Conservation (phyloP, 225 moss, liverwort and hornwort species). For the Marchantia polymorpha region DNA sequence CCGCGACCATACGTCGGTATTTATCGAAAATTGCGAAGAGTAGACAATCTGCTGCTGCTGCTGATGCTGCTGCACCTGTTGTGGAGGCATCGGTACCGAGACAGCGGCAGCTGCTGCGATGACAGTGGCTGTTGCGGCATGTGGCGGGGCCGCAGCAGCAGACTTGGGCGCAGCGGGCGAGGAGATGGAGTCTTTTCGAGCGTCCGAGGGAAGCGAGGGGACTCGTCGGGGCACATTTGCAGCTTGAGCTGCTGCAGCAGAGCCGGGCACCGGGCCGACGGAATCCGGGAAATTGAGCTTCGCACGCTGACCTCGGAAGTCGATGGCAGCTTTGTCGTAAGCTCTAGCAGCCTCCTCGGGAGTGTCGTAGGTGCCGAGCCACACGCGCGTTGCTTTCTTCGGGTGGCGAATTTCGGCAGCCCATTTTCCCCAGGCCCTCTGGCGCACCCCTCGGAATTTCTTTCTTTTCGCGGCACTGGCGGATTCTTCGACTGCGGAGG, state of each 20-base stretch:
- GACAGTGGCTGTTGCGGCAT: no score
- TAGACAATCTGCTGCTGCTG: not conserved
- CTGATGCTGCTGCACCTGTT: not conserved
- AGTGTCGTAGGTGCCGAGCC: constrained; percentile 42
- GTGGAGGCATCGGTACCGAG: no score
- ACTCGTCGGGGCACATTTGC: not conserved
- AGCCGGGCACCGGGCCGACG: constrained; percentile 3
- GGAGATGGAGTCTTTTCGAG: not conserved
- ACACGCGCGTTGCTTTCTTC: constrained; percentile 41
- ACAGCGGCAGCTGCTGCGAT: not conserved
- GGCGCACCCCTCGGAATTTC: constrained; percentile 38
- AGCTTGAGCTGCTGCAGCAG: constrained; percentile 31
- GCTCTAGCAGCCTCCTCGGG: constrained; percentile 44
- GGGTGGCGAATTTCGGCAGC: constrained; percentile 49
- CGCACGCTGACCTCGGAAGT: constrained; percentile 40
- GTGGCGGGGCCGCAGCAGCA: not conserved
- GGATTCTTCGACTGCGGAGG: constrained; percentile 7
- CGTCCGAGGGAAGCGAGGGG: not conserved
- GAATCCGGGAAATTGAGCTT: constrained; percentile 41
- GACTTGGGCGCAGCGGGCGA: not conserved
- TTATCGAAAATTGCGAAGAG: constrained; percentile 2
- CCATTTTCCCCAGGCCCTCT: constrained; percentile 46
- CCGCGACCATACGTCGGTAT: not conserved
- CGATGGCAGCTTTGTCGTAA: constrained; percentile 41
- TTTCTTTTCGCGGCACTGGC: constrained; percentile 14